Conservation (phyloP, 2,329 filamentous ascomycete genomes). For the Colletotrichum cuscutae region DNA sequence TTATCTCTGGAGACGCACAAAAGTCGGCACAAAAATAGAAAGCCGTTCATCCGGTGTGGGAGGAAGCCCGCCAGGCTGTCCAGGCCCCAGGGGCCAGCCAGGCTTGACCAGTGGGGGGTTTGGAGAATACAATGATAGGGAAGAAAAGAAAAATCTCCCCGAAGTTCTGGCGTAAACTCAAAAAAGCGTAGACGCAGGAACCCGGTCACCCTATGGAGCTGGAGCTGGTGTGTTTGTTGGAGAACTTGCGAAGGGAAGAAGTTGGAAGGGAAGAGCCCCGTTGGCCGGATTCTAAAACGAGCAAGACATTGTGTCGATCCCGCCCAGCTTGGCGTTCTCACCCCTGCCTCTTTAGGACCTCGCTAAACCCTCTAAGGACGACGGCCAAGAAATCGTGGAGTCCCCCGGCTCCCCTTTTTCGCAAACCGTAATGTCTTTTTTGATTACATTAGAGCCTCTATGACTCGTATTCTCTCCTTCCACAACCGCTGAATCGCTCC, state of each 20-base stretch:
- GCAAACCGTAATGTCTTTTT: constrained; percentile 16
- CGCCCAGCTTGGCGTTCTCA: background rate
- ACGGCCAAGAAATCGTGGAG: constrained; percentile 15
- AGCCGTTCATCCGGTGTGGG: background rate
- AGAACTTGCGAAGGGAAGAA: background rate
- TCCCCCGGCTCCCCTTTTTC: background rate
- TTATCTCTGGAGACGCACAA: background rate
- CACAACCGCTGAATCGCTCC: background rate
- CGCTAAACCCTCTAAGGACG: constrained; percentile 4
- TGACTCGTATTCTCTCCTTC: constrained; percentile 17
- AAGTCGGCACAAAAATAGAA: background rate
- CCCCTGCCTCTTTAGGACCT: background rate
- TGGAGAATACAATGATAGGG: background rate
- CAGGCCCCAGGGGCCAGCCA: background rate
- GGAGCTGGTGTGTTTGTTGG: background rate
- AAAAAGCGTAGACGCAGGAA: background rate
- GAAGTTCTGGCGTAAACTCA: background rate
- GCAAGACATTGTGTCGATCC: constrained; percentile 17
- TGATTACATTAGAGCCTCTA: constrained; percentile 7
- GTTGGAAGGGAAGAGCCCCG: background rate
- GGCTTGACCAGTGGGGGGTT: background rate
- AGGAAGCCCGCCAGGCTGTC: background rate
- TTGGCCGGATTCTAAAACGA: constrained; percentile 30
- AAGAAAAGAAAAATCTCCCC: background rate
- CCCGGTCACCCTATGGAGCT: background rate